These are phyloP conservation scores for Nicotiana sylvestris DNA, from an alignment of 257 asterid genomes.

Conservation along the genomic window DNA sequence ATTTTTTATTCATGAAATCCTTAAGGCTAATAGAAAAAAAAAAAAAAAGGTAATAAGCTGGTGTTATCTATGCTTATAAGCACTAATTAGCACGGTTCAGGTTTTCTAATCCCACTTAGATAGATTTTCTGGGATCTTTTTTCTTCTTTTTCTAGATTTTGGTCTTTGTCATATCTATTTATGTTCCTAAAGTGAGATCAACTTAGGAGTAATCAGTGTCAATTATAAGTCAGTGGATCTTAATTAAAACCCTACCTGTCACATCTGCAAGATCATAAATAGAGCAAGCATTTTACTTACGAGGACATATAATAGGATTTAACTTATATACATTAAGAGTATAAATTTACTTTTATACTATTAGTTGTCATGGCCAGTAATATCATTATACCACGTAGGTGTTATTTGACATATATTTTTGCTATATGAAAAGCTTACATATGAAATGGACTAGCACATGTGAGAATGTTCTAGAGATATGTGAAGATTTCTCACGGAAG, in stretches of 20 bases:
- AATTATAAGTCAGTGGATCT: slow-evolving; percentile 14
- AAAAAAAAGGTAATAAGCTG: background rate
- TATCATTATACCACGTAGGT: no score
- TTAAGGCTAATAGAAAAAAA: background rate
- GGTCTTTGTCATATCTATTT: slow-evolving; percentile 31
- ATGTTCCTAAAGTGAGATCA: slow-evolving; percentile 24
- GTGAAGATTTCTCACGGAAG: no score
- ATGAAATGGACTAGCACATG: no score
- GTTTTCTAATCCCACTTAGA: slow-evolving; percentile 21
- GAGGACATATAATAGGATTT: no score
- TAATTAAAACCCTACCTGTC: slow-evolving; percentile 14
- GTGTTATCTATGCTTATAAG: background rate
- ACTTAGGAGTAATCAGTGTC: slow-evolving; percentile 27
- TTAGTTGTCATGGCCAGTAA: no score
- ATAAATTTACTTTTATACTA: no score
- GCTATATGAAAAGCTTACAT: no score
- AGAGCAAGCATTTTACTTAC: background rate
- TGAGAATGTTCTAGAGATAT: no score
- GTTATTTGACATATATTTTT: no score
- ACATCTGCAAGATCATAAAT: background rate
- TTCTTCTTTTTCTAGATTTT: slow-evolving; percentile 29
- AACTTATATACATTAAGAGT: no score
- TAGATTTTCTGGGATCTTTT: slow-evolving; percentile 41
- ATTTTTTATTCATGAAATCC: background rate
- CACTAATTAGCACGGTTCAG: background rate